Base-by-base conservation (phyloP, 805 yeast genomes). In the Soucietia sequanensis region DNA sequence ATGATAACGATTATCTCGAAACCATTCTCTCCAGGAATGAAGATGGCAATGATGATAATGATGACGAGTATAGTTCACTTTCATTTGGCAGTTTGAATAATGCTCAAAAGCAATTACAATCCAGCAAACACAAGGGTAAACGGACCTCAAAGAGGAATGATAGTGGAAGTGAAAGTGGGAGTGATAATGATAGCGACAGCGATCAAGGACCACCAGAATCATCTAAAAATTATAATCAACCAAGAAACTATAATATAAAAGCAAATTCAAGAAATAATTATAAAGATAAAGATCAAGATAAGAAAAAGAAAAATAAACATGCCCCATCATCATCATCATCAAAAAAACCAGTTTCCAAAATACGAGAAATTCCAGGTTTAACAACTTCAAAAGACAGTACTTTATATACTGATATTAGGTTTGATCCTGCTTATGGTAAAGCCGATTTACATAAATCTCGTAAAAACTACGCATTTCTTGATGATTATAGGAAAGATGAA, bases 401-500 rank as follows among this genome's bases (percentile, higher is more conserved):
- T 11, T 60, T 82, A 19, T 81, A 84, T 54, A 73, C 77, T 31
- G 99, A 93, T 63, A 82, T 95, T 22, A 72, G 99, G 47, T 93
- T 93, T 56, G 96, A 93, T 58, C 75, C 91, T 3, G 89, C 96
- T 0, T 78, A 79, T 43, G 98, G 98, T 38, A 83, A 79, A 48
- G 86, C 93, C 1, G 91, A 90, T 54, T 62, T 76, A 39, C 64
- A 69, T 21, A 69, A 72, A 39, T 75, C 85, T 12, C 70, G 97
- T 41, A 76, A 79, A 50, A 81, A 91, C 51, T 93, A 93, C 63
- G 74, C 78, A 28, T 93, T 93, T 54, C 63, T 93, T 38, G 95
- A 89, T 58, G 89, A 84, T 25, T 93, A 93, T 57, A 74, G 98
- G 56, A 70, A 81, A 44, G 58, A 68, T 6, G 99, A 93, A 55